Percentiles rank a stretch among this genome's conserved stretches.
Conservation (phyloP, 2,329 filamentous ascomycete genomes). For the Aquanectria penicillioides region DNA sequence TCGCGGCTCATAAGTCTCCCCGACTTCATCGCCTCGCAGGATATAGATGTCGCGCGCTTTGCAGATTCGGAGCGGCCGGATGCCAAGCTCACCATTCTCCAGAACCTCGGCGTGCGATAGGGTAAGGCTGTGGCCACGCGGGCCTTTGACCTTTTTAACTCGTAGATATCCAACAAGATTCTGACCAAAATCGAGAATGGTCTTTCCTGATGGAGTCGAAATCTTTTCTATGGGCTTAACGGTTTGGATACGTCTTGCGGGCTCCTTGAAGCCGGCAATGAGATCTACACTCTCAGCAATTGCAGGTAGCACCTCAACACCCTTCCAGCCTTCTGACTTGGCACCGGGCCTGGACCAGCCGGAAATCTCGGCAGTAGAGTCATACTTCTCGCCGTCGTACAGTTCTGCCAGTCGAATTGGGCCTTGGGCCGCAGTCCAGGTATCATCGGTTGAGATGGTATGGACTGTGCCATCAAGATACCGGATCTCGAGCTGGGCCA, state of each 20-base stretch:
- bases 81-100: slow-evolving; percentile 56
- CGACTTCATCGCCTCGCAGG: slow-evolving; percentile 24
- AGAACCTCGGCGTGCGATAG: slow-evolving; percentile 66
- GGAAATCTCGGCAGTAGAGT: slow-evolving; percentile 45
- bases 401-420: slow-evolving; percentile 53
- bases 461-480: slow-evolving; percentile 43
- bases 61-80: slow-evolving; percentile 30
- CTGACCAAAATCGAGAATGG: slow-evolving; percentile 66
- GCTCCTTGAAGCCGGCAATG: slow-evolving; percentile 54
- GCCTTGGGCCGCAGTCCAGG: slow-evolving; percentile 49
- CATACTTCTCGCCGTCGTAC: slow-evolving; percentile 64
- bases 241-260: slow-evolving; percentile 33
- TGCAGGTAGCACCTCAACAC: slow-evolving; percentile 18
- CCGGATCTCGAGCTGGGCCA: slow-evolving; percentile 52
- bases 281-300: slow-evolving; percentile 38
- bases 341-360: slow-evolving; percentile 28
- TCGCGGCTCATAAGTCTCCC: slow-evolving; percentile 52
- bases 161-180: slow-evolving; percentile 64
- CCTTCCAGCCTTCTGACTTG: slow-evolving; percentile 20
- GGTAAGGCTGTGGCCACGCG: slow-evolving; percentile 52
- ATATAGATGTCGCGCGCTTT: slow-evolving; percentile 28
- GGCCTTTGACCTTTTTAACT: slow-evolving; percentile 49
- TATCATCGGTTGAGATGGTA: slow-evolving; percentile 48
- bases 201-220: slow-evolving; percentile 52
- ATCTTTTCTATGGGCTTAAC: slow-evolving; percentile 35